phyloP scores from a whole-genome alignment of 73 alveolate species.

The Halteria grandinella region DNA sequence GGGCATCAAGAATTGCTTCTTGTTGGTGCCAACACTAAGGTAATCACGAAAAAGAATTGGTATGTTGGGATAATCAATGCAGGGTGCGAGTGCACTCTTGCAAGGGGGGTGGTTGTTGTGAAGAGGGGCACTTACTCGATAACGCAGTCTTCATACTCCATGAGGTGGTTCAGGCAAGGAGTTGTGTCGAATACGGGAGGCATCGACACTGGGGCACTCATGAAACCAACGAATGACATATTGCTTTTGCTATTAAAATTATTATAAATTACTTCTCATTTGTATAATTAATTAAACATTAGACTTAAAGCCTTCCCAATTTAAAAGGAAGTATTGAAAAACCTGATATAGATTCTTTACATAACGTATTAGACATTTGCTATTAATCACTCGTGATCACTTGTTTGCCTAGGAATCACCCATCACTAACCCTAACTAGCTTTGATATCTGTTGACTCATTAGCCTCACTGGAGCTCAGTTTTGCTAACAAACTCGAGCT shows the following conservation, averaged over 20 bases:
- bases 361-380: no score
- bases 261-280: not conserved
- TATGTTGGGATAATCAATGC: no score
- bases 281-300: no score
- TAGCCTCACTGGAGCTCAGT: no score
- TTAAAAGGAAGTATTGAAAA: no score
- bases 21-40: conserved; percentile 51
- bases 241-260: conserved; percentile 9
- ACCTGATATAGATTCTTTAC: no score
- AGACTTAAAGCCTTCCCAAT: no score
- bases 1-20: conserved; percentile 57
- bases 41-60: not conserved
- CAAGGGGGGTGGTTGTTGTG: conserved; percentile 13
- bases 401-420: no score
- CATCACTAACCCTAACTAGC: no score
- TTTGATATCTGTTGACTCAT: no score
- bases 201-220: conserved; percentile 67
- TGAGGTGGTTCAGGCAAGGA: conserved; percentile 81
- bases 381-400: no score
- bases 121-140: conserved; percentile 64
- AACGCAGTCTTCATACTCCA: conserved; percentile 92
- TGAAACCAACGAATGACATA: conserved; percentile 70
- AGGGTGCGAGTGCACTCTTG: conserved; percentile 32
- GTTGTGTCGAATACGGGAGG: conserved; percentile 74
- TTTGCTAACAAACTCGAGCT: no score